Base-by-base conservation (phyloP, 805 yeast genomes). In the Cyberlindnera amylophila region DNA sequence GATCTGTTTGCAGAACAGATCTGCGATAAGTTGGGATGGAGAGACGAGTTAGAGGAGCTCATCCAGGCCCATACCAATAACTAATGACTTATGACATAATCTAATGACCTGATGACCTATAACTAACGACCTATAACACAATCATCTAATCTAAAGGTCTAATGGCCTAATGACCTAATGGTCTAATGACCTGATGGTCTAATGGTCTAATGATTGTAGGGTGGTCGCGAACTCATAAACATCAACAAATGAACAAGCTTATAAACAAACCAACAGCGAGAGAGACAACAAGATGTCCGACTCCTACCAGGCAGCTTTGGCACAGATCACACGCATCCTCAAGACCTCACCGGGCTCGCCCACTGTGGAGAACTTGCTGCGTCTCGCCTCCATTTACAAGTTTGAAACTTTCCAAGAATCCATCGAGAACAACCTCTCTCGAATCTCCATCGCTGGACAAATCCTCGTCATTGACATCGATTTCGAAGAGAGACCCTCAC, bases 401-500 rank as follows among this genome's bases (percentile, higher is more conserved):
- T 54, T 57, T 34, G 62, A 57, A 29, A 53, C 57, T 0, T 57
- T 54, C 32, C 46, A 44, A 7, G 62, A 57, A 27, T 37, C 44
- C 3, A 35, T 53, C 7, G 43, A 51, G 16, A 44, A 47, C 17
- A 42, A 39, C 18, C 24, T 39, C 13, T 42, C 47, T 13, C 39
- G 60, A 16, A 35, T 57, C 11, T 52, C 57, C 19, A 54, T 57
- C 12, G 61, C 58, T 15, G 62, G 61, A 3, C 57, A 56, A 46
- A 56, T 57, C 21, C 37, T 57, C 9, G 61, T 56, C 13, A 50
- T 56, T 8, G 62, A 57, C 31, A 50, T 57, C 16, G 62, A 57
- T 30, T 56, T 50, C 33, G 39, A 37, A 7, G 53, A 51, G 17
- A 29, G 23, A 15, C 39, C 35, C 1, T 21, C 44, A 2, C 16